Evolutionary conservation across 768 basidiomycete genomes (phyloP), one percentile per base, ranked within the genome.

Genomic region (Suillus cothurnatus): DNA sequence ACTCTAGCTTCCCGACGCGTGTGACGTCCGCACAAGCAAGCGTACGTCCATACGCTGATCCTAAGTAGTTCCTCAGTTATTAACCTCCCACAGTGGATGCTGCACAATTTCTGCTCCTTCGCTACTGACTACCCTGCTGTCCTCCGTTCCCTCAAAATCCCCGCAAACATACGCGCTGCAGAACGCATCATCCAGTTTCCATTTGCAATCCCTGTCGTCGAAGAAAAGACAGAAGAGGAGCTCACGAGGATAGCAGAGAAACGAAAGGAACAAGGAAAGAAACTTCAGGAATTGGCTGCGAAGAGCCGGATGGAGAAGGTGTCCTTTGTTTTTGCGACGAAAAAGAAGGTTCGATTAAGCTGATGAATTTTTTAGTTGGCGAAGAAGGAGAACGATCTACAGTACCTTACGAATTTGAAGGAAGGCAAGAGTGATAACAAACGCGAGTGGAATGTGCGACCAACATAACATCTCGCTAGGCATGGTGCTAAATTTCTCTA

Each of bases 161-260:
- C 97, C 0, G 71, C 79, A 2, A 81, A 82, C 38, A 71, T 99
- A 68, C 88, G 88, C 28, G 80, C 82, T 15, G 79, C 81, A 7
- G 91, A 92, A 68, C 86, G 86, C 17, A 84, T 96, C 64, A 78
- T 97, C 38, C 96, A 98, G 73, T 98, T 98, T 73, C 96, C 97
- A 0, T 98, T 88, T 72, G 78, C 85, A 0, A 69, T 80, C 17
- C 78, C 86, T 4, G 83, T 84, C 1, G 76, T 83, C 1, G 90
- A 93, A 47, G 93, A 95, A 75, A 97, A 96, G 78, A 91, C 93
- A 0, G 94, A 96, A 68, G 97, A 98, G 70, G 95, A 98, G 72
- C 76, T 97, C 0, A 85, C 88, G 5, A 84, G 87, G 41, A 84
- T 89, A 43, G 81, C 90, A 1, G 95, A 98, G 76, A 90, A 87